Evolutionary conservation across 441 rosid genomes (phyloP), one percentile per base, ranked within the genome.

Genomic region (Euphorbia celastroides): DNA sequence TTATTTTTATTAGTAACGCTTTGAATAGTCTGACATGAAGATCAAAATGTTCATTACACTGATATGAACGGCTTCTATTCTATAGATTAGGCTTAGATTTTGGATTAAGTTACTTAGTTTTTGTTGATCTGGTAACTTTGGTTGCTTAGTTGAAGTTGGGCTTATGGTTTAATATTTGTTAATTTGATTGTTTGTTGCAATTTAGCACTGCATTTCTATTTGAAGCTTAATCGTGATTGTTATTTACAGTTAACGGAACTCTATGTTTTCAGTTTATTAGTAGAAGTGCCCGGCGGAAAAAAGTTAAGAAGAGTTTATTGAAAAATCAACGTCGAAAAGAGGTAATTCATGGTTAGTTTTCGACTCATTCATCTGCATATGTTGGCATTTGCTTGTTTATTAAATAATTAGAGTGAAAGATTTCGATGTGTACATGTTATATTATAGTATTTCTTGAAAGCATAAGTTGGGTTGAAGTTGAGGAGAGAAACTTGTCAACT

Each of bases 221-320:
- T 42, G 30, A 30, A 42, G 12, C 57, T 67, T 74, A 62, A 38
- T 38, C 23, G 20, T 30, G 17, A 27, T 5, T 59, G 54, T 74
- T 38, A 55, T 68, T 31, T 7, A 64, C 65, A 52, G 70, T 57
- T 56, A 79, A 65, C 65, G 52, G 68, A 69, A 13, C 66, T 54
- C 30, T 73, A 50, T 34, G 25, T 74, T 56, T 69, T 72, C 70
- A 88, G 98, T 60, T 72, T 10, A 90, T 92, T 26, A 88, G 99
- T 75, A 81, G 99, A 79, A 95, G 90, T 78, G 88, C 97, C 75
- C 86, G 96, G 1, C 96, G 99, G 62, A 95, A 94, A 75, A 86
- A 90, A 79, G 84, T 86, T 30, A 90, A 84, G 76, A 85, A 96
- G 80, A 84, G 27, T 67, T 85, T 89, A 91, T 69, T 88, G 74